Base-by-base conservation (phyloP, 2,329 filamentous ascomycete genomes). In the Diaporthe sp. region DNA sequence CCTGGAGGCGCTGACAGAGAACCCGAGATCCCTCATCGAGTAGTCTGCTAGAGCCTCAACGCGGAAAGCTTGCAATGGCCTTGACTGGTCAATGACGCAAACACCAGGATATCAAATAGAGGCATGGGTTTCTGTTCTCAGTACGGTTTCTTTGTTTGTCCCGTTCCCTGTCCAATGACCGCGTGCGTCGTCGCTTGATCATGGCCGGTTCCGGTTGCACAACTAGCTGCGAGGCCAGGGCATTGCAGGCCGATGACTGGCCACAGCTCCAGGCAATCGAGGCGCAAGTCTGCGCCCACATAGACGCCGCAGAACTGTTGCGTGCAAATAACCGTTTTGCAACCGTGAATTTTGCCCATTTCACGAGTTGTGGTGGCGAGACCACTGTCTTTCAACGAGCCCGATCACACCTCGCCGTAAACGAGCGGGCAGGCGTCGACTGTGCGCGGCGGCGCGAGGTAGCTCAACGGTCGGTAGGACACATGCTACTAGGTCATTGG, bases 281-380 rank as follows among this genome's bases (percentile, higher is more conserved):
- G 71, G 71, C 71, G 71, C 57, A 72, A 63, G 22, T 37, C 37
- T 72, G 71, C 57, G 71, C 58, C 71, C 47, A 68, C 65, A 28
- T 68, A 68, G 65, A 68, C 65, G 65, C 65, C 49, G 65, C 58
- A 17, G 57, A 72, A 49, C 28, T 42, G 44, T 34, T n/a, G 22
- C 31, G 65, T 42, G 31, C 15, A 51, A 53, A 42, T 53, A 28
- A 34, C 31, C 47, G 28, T 39, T 28, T 39, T 20, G 20, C 31
- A n/a, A 53, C 20, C 10, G 22, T 42, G 65, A n/a, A 55, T 68
- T 68, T 68, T 68, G 65, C 65, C 65, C 65, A 53, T 6, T 53
- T 39, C 12, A 53, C 7, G 22, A 28, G 13, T 28, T 51, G n/a
- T 68, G 34, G 65, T 39, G 31, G 65, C 65, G 65, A 55, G 13